These are phyloP conservation scores for Pseudopyricularia javanii DNA, from an alignment of 2,329 filamentous ascomycete species.

Conservation along the genomic window DNA sequence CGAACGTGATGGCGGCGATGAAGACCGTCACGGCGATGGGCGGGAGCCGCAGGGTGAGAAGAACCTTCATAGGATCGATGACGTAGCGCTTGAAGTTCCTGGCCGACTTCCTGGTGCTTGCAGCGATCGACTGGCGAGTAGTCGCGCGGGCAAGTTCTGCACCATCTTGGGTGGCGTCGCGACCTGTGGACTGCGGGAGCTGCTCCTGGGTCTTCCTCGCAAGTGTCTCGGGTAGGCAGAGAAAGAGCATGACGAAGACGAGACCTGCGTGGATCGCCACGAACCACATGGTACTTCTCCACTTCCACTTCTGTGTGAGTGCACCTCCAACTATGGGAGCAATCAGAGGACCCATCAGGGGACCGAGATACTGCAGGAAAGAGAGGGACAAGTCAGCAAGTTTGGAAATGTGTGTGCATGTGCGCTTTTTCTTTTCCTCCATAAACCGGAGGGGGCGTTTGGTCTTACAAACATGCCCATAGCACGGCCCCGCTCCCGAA, in stretches of 20 bases:
- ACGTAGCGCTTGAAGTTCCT: conserved; percentile 46
- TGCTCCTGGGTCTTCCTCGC: conserved; percentile 13
- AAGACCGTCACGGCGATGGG: conserved; percentile 63
- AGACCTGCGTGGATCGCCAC: conserved; percentile 56
- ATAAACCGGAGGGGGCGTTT: neutral
- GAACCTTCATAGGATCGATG: conserved; percentile 59
- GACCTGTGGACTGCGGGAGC: neutral
- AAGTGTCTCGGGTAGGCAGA: conserved; percentile 57
- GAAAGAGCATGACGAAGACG: conserved; percentile 41
- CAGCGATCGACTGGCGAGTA: conserved; percentile 43
- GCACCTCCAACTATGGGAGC: conserved; percentile 67
- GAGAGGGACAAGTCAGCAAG: neutral
- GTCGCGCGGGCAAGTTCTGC: conserved; percentile 34
- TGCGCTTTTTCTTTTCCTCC: no score
- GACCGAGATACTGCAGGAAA: conserved; percentile 49
- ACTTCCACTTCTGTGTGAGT: conserved; percentile 55
- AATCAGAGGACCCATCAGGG: conserved; percentile 60
- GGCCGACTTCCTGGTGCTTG: conserved; percentile 40
- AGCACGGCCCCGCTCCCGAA: conserved; percentile 58
- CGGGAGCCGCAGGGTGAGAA: conserved; percentile 62
- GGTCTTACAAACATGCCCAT: conserved; percentile 55
- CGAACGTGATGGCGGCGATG: conserved; percentile 65
- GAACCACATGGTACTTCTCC: conserved; percentile 72
- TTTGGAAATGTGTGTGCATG: neutral
- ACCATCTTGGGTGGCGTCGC: neutral